phyloP scores from a whole-genome alignment of 2,329 filamentous ascomycete genomes.

The Ceratocystis colombiana region DNA sequence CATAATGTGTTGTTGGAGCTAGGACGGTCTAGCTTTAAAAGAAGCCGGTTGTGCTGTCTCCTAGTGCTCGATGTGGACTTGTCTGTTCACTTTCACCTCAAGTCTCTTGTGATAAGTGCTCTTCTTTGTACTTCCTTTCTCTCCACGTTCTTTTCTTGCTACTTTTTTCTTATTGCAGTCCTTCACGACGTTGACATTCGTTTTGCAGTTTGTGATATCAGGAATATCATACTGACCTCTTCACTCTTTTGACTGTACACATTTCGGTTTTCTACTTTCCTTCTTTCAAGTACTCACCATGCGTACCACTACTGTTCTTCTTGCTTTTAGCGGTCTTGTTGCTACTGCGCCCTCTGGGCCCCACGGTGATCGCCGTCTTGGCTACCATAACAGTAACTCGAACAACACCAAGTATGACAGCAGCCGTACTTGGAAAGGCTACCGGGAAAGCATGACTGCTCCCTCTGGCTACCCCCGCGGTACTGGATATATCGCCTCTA shows the following conservation, averaged over 20 bases:
- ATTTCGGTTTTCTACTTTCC: not conserved
- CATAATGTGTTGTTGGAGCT: not conserved
- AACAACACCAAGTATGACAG: not conserved
- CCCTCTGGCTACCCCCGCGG: not conserved
- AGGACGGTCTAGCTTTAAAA: not conserved
- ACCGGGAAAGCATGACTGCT: not conserved
- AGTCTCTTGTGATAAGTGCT: conserved; percentile 15
- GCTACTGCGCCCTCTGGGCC: conserved; percentile 4
- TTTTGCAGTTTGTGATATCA: not conserved
- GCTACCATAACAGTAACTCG: not conserved
- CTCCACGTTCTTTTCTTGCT: not conserved
- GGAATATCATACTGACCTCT: not conserved
- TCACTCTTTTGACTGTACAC: not conserved
- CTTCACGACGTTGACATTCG: not conserved
- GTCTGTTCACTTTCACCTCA: not conserved
- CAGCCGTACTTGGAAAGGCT: not conserved
- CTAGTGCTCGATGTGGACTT: not conserved
- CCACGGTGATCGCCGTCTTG: not conserved
- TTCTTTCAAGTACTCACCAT: conserved; percentile 5
- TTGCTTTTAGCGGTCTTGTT: conserved; percentile 15
- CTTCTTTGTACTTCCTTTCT: not conserved
- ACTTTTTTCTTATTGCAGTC: conserved; percentile 1
- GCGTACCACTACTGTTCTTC: conserved; percentile 15
- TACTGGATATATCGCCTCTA: not conserved
- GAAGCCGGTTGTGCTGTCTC: not conserved